phyloP scores from a whole-genome alignment of 2,329 filamentous ascomycete species.

The Sporothrix schenckii region DNA sequence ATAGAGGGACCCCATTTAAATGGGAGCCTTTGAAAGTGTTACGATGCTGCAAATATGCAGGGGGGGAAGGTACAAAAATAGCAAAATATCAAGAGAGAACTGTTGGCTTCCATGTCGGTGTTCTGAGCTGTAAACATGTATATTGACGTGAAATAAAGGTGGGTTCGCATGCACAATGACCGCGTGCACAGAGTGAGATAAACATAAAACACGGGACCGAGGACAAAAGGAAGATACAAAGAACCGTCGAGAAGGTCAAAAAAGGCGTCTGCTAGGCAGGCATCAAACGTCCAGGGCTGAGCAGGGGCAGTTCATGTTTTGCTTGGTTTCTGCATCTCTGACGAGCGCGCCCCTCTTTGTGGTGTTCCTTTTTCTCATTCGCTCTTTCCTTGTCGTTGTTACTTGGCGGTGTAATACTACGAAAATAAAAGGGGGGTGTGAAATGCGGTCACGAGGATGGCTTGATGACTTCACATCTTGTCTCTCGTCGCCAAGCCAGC shows the following conservation, averaged over 20 bases:
- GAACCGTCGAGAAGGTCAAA: background rate
- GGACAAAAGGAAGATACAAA: constrained; percentile 14
- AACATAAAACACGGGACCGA: constrained; percentile 3
- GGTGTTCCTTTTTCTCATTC: background rate
- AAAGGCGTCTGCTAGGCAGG: constrained; percentile 8
- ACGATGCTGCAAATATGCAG: too few species aligned
- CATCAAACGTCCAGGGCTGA: constrained; percentile 6
- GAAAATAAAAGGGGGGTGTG: constrained; percentile 20
- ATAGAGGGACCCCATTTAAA: background rate
- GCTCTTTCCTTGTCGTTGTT: background rate
- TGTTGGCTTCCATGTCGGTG: background rate
- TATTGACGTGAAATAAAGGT: background rate
- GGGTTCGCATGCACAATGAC: constrained; percentile 19
- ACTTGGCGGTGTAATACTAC: constrained; percentile 32
- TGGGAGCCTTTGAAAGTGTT: background rate
- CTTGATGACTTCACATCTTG: constrained; percentile 16
- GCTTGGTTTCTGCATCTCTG: background rate
- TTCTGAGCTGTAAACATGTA: background rate
- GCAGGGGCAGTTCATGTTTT: constrained; percentile 13
- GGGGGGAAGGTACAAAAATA: background rate
- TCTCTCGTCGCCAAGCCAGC: constrained; percentile 28
- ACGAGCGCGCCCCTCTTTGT: background rate
- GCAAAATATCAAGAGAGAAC: background rate
- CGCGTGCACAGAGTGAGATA: constrained; percentile 3
- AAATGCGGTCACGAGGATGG: constrained; percentile 31